Evolutionary conservation across 176 grass and related monocot genomes (phyloP).

Genomic region (Eleusine coracana): DNA sequence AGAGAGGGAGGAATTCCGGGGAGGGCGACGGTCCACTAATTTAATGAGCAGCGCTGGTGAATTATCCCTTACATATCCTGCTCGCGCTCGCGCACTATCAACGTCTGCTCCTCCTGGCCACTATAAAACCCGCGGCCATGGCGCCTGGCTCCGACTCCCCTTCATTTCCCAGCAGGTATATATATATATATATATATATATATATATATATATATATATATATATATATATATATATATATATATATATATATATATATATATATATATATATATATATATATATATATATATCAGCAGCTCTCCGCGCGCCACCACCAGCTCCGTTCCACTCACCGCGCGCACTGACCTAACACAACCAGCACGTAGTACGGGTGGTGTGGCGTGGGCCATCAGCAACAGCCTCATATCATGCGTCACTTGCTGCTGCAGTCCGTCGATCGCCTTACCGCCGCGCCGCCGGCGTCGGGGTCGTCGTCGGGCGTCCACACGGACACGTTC

Average conservation of each 20-base stretch:
- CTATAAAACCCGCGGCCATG: conserved; percentile 20
- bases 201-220: too few relatives aligned
- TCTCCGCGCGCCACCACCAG: neutral
- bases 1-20: too few relatives aligned
- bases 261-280: too few relatives aligned
- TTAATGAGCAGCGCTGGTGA: too few relatives aligned
- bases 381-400: neutral
- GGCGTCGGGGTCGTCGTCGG: neutral
- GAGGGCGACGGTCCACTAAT: too few relatives aligned
- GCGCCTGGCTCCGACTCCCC: neutral
- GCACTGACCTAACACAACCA: neutral
- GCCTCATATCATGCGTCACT: conserved; percentile 21
- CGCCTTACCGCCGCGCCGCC: conserved; percentile 21
- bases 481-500: conserved; percentile 62
- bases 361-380: too few relatives aligned
- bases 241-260: too few relatives aligned
- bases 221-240: too few relatives aligned
- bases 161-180: neutral
- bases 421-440: neutral
- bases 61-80: neutral
- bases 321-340: neutral
- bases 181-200: too few relatives aligned
- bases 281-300: too few relatives aligned
- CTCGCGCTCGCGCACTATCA: neutral
- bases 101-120: neutral